Conservation (phyloP, 495 filamentous ascomycete genomes). For the Penicillium cosmopolitanum region DNA sequence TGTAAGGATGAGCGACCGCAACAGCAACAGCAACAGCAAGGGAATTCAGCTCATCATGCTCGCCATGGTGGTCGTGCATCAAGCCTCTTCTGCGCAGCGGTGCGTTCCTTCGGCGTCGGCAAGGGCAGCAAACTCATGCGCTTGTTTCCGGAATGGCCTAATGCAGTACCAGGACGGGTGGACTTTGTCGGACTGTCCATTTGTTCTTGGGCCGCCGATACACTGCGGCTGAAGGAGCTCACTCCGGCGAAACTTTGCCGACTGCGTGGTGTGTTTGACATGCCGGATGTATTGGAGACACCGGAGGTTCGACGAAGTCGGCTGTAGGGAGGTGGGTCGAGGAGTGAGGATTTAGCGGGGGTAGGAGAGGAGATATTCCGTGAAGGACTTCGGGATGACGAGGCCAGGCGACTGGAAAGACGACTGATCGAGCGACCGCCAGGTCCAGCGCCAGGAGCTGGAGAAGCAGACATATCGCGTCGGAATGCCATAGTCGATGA, state of each 20-base stretch:
- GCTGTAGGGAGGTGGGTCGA: constrained; percentile 48
- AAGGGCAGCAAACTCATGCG: constrained; percentile 54
- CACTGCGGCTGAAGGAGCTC: constrained; percentile 39
- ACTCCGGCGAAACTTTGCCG: constrained; percentile 47
- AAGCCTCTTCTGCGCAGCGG: constrained; percentile 33
- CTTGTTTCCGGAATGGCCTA: constrained; percentile 50
- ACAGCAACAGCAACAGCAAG: not conserved
- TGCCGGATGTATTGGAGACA: constrained; percentile 25
- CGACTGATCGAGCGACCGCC: constrained; percentile 36
- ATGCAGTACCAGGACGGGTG: constrained; percentile 46
- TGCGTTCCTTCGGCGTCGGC: constrained; percentile 35
- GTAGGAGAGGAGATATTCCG: constrained; percentile 39
- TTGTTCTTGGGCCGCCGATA: constrained; percentile 31
- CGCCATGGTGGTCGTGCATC: constrained; percentile 47
- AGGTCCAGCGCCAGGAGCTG: constrained; percentile 31
- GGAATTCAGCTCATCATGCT: constrained; percentile 15
- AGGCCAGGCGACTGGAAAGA: constrained; percentile 43
- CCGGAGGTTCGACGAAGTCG: constrained; percentile 40
- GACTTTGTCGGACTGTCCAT: constrained; percentile 40
- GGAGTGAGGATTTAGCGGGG: constrained; percentile 29
- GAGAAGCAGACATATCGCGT: constrained; percentile 48
- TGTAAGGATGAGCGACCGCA: not conserved
- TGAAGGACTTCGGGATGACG: constrained; percentile 44
- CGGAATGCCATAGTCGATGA: constrained; percentile 45
- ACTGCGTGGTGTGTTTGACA: constrained; percentile 42